A percentile compares a stretch with the other conserved stretches of the same genome.
These are phyloP conservation scores for Auricularia auricula-judae DNA, from an alignment of 768 basidiomycete genomes.

Conservation along the genomic window DNA sequence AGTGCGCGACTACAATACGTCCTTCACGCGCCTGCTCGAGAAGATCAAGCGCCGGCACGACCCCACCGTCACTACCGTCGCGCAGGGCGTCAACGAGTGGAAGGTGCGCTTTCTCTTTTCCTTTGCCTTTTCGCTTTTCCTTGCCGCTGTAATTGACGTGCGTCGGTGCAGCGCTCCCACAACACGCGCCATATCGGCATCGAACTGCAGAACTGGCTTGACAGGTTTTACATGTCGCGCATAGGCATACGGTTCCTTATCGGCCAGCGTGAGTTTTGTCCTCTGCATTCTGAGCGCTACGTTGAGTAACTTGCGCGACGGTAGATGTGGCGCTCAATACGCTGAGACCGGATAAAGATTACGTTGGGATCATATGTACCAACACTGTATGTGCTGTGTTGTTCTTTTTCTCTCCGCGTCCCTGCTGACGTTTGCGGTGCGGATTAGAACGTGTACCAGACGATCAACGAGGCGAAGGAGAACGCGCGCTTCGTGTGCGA, in stretches of 20 bases:
- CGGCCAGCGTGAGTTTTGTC: constrained; percentile 63
- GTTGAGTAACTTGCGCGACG: not conserved
- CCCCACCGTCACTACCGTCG: constrained; percentile 94
- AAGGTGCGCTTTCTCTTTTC: constrained; percentile 18
- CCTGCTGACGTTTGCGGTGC: not conserved
- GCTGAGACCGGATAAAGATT: constrained; percentile 77
- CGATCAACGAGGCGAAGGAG: constrained; percentile 96
- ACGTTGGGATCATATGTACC: constrained; percentile 97
- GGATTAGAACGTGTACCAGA: constrained; percentile 81
- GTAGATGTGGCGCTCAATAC: constrained; percentile 91
- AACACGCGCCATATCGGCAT: constrained; percentile 62
- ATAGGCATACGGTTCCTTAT: constrained; percentile 96
- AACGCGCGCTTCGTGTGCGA: constrained; percentile 64
- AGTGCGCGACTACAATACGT: constrained; percentile 83
- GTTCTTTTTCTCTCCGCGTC: constrained; percentile 1
- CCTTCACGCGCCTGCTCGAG: constrained; percentile 80
- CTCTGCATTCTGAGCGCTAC: constrained; percentile 3
- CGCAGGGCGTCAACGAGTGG: constrained; percentile 19
- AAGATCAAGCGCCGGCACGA: constrained; percentile 91
- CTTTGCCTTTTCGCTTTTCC: too few species aligned
- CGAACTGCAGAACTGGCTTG: constrained; percentile 91
- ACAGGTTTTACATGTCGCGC: constrained; percentile 92
- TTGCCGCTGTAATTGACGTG: too few species aligned
- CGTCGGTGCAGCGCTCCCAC: constrained; percentile 37
- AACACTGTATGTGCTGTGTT: constrained; percentile 50